Evolutionary conservation across 805 yeast species (phyloP).

Genomic region (Schwanniomyces yamadae): DNA sequence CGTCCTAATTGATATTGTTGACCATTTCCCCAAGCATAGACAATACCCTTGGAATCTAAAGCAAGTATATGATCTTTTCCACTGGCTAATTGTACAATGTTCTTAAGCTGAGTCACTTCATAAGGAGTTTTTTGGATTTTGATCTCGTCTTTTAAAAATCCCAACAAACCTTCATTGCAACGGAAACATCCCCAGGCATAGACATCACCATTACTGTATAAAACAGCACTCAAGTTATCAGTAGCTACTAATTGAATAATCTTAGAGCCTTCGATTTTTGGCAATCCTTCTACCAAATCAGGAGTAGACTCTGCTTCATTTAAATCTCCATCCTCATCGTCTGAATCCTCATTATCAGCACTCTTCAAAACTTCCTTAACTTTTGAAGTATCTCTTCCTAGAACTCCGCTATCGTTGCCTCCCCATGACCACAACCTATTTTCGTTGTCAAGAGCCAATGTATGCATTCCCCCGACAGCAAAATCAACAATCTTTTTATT

Average conservation of each 20-base stretch:
- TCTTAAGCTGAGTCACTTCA: constrained; percentile 57
- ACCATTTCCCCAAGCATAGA: constrained; percentile 97
- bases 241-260: constrained; percentile 87
- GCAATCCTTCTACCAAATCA: constrained; percentile 64
- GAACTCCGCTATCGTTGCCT: constrained; percentile 84
- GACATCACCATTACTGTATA: constrained; percentile 80
- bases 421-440: constrained; percentile 99
- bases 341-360: constrained; percentile 52
- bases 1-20: constrained; percentile 92
- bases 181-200: constrained; percentile 98
- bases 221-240: constrained; percentile 82
- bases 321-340: constrained; percentile 79
- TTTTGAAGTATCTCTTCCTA: constrained; percentile 80
- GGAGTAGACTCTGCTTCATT: constrained; percentile 92
- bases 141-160: constrained; percentile 63
- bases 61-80: constrained; percentile 94
- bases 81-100: constrained; percentile 78
- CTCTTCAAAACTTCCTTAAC: constrained; percentile 64
- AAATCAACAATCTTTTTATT: constrained; percentile 63
- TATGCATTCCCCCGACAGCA: constrained; percentile 96
- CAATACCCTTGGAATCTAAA: constrained; percentile 79
- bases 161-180: constrained; percentile 87
- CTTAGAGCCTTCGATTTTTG: constrained; percentile 37
- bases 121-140: constrained; percentile 66
- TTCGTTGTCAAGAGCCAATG: constrained; percentile 71